These are phyloP conservation scores for Plasmopara halstedii DNA, from an alignment of 352 stramenopile species.

Conservation along the genomic window DNA sequence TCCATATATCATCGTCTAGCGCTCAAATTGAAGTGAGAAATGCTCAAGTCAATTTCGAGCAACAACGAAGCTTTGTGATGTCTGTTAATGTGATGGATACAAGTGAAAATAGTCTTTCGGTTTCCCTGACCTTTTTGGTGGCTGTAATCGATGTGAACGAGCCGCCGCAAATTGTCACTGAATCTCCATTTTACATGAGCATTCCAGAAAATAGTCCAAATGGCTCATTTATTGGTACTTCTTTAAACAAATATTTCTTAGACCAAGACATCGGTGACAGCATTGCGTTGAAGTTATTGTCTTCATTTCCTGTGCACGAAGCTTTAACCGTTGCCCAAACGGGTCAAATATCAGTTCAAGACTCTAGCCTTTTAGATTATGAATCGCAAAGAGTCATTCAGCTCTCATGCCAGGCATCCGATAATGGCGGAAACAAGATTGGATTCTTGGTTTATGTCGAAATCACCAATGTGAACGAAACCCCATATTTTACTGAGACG, in stretches of 20 bases:
- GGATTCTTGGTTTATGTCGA: constrained; percentile 9
- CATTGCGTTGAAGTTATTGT: constrained; percentile 2
- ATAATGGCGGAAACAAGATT: constrained; percentile 10
- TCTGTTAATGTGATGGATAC: constrained; percentile 30
- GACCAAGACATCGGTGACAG: constrained; percentile 18
- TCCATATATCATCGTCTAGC: constrained; percentile 21
- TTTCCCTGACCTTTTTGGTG: constrained; percentile 9
- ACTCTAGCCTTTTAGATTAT: constrained; percentile 8
- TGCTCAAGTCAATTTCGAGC: constrained; percentile 35
- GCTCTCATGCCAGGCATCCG: constrained; percentile 10
- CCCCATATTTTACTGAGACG: constrained; percentile 12
- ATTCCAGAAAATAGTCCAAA: constrained; percentile 20
- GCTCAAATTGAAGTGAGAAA: constrained; percentile 40
- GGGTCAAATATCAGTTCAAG: constrained; percentile 14
- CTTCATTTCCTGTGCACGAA: constrained; percentile 2
- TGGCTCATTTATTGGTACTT: constrained; percentile 5
- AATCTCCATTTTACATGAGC: constrained; percentile 4
- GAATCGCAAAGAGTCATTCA: constrained; percentile 6
- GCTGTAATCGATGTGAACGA: constrained; percentile 15
- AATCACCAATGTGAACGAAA: constrained; percentile 16
- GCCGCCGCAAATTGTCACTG: constrained; percentile 2
- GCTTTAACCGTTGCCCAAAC: constrained; percentile 4
- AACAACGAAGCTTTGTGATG: constrained; percentile 25
- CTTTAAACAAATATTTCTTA: constrained; percentile 7
- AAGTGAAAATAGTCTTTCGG: constrained; percentile 18